Conservation (phyloP, 2,329 filamentous ascomycete species). For the Pseudophaeomoniella oleicola region DNA sequence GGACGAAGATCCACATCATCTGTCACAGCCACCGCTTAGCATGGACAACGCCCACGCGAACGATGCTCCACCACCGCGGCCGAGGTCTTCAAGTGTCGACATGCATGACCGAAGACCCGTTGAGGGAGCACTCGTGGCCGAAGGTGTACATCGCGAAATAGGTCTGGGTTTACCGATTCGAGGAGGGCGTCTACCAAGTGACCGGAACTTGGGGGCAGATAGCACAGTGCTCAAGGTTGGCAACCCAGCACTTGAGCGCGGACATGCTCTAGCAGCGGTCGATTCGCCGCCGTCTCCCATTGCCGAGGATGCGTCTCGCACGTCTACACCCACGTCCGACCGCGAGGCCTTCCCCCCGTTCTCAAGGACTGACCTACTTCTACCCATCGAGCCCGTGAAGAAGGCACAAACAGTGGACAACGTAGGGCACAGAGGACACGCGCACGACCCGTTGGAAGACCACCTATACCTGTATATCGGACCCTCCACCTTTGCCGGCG, state of each 20-base stretch:
- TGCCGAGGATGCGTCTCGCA: not conserved
- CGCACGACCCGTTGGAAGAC: constrained; percentile 49
- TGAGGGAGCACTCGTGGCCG: constrained; percentile 35
- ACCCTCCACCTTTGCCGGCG: constrained; percentile 31
- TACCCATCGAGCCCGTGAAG: too few species aligned
- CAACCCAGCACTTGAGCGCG: not conserved
- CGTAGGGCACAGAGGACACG: constrained; percentile 35
- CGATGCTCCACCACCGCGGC: too few species aligned
- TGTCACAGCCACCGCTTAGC: constrained; percentile 42
- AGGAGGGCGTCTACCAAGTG: constrained; percentile 3
- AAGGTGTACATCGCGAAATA: constrained; percentile 38
- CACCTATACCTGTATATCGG: constrained; percentile 65
- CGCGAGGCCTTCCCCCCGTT: constrained; percentile 1
- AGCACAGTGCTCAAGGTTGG: not conserved
- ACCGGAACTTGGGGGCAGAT: constrained; percentile 5
- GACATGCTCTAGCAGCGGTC: too few species aligned
- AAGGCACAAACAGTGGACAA: constrained; percentile 10
- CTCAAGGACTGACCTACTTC: not conserved
- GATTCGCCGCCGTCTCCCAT: not conserved
- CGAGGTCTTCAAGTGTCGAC: constrained; percentile 36
- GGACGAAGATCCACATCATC: constrained; percentile 34
- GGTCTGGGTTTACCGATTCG: constrained; percentile 12
- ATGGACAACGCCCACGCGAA: constrained; percentile 26
- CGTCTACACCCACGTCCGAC: not conserved
- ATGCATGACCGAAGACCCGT: constrained; percentile 34